Evolutionary conservation across 345 rosid genomes (phyloP), one percentile per base, ranked within the genome.

Genomic region (Lepidium aucheri): DNA sequence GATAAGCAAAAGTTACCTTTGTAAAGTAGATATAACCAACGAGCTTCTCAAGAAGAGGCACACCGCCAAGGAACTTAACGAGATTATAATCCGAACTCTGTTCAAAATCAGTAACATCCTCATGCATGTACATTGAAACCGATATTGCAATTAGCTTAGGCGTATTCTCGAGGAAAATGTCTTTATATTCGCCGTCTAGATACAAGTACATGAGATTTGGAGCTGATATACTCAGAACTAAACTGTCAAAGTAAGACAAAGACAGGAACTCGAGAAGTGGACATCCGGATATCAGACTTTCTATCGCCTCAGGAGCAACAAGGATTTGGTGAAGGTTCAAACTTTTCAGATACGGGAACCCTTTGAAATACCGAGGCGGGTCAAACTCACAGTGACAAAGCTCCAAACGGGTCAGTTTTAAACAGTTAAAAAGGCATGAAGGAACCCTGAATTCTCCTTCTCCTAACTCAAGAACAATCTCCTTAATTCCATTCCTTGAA

Each of bases 181-280:
- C 95, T 52, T 79, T 86, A 74, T 90, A 86, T 54, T 94, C 99
- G 17, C 97, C 97, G 73, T 94, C 97, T 30, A 94, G 75, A 72
- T 58, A 80, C 90, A 94, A 81, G 69, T 79, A 79, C 86, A 83
- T 88, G 38, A 94, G 88, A 77, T 82, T 86, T 1, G 93, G 96
- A 49, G 99, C 96, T 0, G 75, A 66, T 22, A 90, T 74, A 40
- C 78, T 83, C 38, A 90, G 78, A 46, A 81, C 87, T 41, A 94
- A 80, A 74, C 88, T 83, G 66, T 94, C 97, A 70, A 81, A 81
- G 76, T 90, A 90, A 0, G 97, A 88, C 66, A 94, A 69, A 3
- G 90, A 79, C 65, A 88, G 66, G 65, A 65, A 80, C 81, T 94
- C 99, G 33, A 90, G 94, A 65, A 88, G 80, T 32, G 95, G 93